Base-by-base conservation (phyloP, 495 filamentous ascomycete species). In the Trichoderma reesei region DNA sequence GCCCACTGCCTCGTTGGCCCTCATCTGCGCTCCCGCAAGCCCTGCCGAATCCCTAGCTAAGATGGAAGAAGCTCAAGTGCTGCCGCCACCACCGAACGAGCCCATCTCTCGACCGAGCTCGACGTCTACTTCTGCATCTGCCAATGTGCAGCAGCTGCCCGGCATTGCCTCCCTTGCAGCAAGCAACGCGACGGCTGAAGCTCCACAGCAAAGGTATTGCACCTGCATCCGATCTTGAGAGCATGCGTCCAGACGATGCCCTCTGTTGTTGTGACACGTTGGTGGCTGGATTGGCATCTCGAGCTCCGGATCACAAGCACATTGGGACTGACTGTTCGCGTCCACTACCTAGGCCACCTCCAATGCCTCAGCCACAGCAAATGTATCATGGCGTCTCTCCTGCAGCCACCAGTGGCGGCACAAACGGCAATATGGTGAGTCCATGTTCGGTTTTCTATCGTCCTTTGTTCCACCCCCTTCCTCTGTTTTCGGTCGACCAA, bases 371-470 rank as follows among this genome's bases (percentile, higher is more conserved):
- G 51, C 33, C 26, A 26, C 26, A 41, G 2, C 61, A 63, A 33
- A 68, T 70, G 67, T 87, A 86, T 72, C 76, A 83, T 62, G 84
- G 83, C 44, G 83, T 86, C 10, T 87, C 87, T 33, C 86, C 86
- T 9, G 87, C 88, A 37, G 85, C 85, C 13, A 87, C 86, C 0
- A 82, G 82, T 59, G 87, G 84, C 66, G 86, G 86, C 59, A 83
- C 84, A 68, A 84, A 83, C 37, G 87, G 84, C 65, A 84, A 81
- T 65, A 80, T 86, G 67, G 89, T 90, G 78, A 82, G 88, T 80
- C 64, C 61, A 42, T 26, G 7, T n/a, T 39, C 4, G 62, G 59
- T 41, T 62, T 63, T 41, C 63, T 65, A 62, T 67, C 63, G 59
- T 65, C 67, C 66, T 62, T 46, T 44, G 16, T 42, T 60, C 62